These are phyloP conservation scores for Starmerella geochares DNA, from an alignment of 805 yeast species.

Conservation along the genomic window DNA sequence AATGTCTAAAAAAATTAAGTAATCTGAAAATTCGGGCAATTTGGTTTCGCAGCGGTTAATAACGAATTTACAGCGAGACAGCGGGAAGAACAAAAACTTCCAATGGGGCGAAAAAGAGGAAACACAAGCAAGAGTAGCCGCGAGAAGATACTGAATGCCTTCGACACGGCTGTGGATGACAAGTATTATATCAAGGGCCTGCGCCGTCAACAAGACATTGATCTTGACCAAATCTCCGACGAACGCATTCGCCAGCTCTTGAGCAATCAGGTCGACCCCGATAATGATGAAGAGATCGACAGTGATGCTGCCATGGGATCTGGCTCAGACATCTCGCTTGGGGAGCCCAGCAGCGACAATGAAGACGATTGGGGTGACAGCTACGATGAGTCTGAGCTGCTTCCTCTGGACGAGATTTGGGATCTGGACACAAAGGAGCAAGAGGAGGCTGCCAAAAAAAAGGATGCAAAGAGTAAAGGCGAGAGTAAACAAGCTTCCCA, in stretches of 20 bases:
- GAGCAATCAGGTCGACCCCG: conserved; percentile 29
- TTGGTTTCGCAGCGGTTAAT: background rate
- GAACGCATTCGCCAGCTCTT: conserved; percentile 25
- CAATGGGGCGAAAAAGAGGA: conserved; percentile 9
- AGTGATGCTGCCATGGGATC: conserved; percentile 87
- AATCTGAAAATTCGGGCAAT: conserved; percentile 12
- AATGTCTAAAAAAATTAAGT: conserved; percentile 16
- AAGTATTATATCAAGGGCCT: conserved; percentile 26
- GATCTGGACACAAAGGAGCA: conserved; percentile 57
- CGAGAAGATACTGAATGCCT: conserved; percentile 41
- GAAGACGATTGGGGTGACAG: conserved; percentile 60
- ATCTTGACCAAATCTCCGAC: conserved; percentile 32
- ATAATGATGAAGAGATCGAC: conserved; percentile 44
- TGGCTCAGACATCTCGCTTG: conserved; percentile 56
- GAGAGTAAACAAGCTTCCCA: background rate
- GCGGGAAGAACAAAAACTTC: background rate
- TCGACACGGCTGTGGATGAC: conserved; percentile 41
- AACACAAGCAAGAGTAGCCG: conserved; percentile 14
- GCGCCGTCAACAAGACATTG: conserved; percentile 30
- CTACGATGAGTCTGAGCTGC: conserved; percentile 63
- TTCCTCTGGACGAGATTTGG: conserved; percentile 81
- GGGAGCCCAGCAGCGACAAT: conserved; percentile 37
- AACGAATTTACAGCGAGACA: background rate
- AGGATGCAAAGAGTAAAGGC: background rate
- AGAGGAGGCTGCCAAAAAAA: conserved; percentile 1